These are phyloP conservation scores for Melaleuca quinquenervia DNA, from an alignment of 345 rosid species.

Conservation along the genomic window DNA sequence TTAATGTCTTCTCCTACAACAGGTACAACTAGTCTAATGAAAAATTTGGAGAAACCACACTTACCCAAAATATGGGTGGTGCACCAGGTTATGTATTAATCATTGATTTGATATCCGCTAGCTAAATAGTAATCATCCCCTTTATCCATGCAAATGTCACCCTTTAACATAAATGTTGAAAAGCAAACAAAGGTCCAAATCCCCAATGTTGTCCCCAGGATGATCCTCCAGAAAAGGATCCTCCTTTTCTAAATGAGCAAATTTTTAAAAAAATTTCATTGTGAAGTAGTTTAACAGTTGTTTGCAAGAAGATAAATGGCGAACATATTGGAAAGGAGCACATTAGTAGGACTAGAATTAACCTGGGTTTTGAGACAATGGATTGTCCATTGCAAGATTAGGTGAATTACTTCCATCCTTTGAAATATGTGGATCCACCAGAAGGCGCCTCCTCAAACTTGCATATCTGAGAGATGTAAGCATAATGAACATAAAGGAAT, in stretches of 20 bases:
- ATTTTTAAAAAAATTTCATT: neutral
- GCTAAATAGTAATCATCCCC: neutral
- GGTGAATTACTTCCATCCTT: slow-evolving; percentile 55
- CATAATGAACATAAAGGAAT: neutral
- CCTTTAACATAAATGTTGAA: neutral
- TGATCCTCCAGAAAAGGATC: neutral
- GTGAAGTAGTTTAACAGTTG: neutral
- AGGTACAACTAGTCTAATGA: neutral
- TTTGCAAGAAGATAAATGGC: neutral
- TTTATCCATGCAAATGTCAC: neutral
- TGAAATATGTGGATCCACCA: slow-evolving; percentile 63
- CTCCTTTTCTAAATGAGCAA: neutral
- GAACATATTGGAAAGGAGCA: neutral
- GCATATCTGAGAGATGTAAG: slow-evolving; percentile 51
- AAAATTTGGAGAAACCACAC: neutral
- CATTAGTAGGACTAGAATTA: slow-evolving; percentile 1
- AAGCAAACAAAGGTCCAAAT: neutral
- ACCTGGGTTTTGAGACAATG: slow-evolving; percentile 97
- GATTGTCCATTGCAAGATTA: slow-evolving; percentile 75
- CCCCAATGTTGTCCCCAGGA: neutral
- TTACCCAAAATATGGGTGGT: neutral
- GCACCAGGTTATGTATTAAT: neutral
- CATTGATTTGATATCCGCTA: neutral
- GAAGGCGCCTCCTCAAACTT: slow-evolving; percentile 59
- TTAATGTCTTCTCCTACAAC: neutral